Percentiles rank a stretch among this genome's conserved stretches.
phyloP scores from a whole-genome alignment of 1,139 yeast genomes.

The Candida sp. region DNA sequence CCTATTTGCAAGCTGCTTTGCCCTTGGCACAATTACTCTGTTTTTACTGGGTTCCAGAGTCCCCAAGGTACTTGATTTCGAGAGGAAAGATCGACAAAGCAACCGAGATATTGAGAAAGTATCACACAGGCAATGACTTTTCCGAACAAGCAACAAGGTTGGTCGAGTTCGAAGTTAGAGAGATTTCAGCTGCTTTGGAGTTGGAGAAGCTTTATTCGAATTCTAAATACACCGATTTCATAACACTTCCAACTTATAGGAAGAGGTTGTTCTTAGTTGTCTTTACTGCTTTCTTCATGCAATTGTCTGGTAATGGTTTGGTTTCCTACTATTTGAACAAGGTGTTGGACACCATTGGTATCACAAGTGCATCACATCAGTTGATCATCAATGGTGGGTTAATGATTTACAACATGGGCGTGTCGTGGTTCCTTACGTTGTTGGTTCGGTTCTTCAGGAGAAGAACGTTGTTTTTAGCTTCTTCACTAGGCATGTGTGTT shows the following conservation, averaged over 20 bases:
- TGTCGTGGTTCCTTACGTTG: constrained; percentile 33
- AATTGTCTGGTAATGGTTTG: constrained; percentile 55
- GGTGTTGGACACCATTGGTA: constrained; percentile 54
- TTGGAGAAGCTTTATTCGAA: constrained; percentile 29
- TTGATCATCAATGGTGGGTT: constrained; percentile 50
- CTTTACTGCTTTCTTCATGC: constrained; percentile 43
- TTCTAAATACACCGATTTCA: constrained; percentile 38
- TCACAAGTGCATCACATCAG: constrained; percentile 45
- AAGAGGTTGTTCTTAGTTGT: constrained; percentile 43
- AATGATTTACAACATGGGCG: constrained; percentile 46
- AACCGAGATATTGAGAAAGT: constrained; percentile 41
- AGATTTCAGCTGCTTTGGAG: constrained; percentile 45
- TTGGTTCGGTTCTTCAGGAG: constrained; percentile 37
- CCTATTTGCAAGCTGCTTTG: constrained; percentile 45
- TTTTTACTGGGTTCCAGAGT: constrained; percentile 47
- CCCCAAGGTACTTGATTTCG: constrained; percentile 47
- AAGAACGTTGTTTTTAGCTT: constrained; percentile 48
- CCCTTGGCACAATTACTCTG: constrained; percentile 28
- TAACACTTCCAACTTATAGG: constrained; percentile 40
- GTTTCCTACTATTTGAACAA: constrained; percentile 54
- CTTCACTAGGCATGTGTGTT: constrained; percentile 38
- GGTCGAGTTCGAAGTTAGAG: constrained; percentile 49
- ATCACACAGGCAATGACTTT: constrained; percentile 41
- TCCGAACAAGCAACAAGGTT: constrained; percentile 34
- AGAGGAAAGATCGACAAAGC: constrained; percentile 42